phyloP scores from a whole-genome alignment of 495 filamentous ascomycete genomes.

The Penicillium angulare region DNA sequence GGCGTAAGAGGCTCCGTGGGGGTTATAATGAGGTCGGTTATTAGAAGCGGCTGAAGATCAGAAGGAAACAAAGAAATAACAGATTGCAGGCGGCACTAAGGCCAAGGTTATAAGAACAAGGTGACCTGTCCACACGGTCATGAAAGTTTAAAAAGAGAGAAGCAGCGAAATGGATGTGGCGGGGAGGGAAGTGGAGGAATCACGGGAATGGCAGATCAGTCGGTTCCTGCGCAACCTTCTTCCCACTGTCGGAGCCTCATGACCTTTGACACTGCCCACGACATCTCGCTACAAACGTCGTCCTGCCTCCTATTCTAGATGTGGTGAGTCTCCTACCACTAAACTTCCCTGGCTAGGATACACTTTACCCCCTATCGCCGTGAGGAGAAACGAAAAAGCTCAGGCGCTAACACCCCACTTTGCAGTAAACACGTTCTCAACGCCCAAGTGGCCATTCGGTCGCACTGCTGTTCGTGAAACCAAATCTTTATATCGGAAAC shows the following conservation, averaged over 20 bases:
- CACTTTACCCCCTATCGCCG: no score
- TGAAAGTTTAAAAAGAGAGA: conserved; percentile 8
- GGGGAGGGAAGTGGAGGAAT: conserved; percentile 33
- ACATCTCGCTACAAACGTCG: neutral
- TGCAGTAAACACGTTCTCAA: conserved; percentile 93
- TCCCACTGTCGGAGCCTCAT: conserved; percentile 9
- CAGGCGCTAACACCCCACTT: conserved; percentile 11
- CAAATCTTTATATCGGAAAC: no score
- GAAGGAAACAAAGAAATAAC: neutral
- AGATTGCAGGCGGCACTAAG: conserved; percentile 14
- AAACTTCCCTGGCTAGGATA: no score
- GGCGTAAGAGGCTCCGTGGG: conserved; percentile 3
- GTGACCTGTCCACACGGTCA: conserved; percentile 1
- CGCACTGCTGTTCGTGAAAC: conserved; percentile 76
- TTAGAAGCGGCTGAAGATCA: neutral
- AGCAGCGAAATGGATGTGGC: conserved; percentile 21
- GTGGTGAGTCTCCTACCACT: conserved; percentile 51
- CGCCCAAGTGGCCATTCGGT: conserved; percentile 94
- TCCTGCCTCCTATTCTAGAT: no score
- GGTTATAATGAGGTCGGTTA: neutral
- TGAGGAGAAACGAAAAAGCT: conserved; percentile 2
- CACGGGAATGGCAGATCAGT: conserved; percentile 29
- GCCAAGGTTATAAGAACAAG: conserved; percentile 6
- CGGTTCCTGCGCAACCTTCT: conserved; percentile 24
- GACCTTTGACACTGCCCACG: neutral